Evolutionary conservation across 2,329 filamentous ascomycete species (phyloP).

Genomic region (Teratosphaeriaceae sp.): DNA sequence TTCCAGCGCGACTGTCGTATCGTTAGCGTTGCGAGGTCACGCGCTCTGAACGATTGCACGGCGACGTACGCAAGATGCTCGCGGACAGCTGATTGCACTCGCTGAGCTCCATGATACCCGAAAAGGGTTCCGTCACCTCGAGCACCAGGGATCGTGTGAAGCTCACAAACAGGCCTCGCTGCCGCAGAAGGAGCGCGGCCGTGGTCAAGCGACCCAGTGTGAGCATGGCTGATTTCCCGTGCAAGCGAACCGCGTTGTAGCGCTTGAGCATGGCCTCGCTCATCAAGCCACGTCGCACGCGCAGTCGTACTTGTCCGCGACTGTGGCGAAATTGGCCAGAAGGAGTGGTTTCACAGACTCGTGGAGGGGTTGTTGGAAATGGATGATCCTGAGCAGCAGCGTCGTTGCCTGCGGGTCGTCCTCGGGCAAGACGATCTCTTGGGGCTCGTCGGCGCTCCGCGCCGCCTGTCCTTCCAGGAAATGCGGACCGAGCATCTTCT

Average conservation of each 20-base stretch:
- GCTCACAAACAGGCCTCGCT: neutral
- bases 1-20: neutral
- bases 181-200: neutral
- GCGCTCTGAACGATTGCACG: neutral
- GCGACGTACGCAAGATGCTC: neutral
- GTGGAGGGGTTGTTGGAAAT: neutral
- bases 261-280: neutral
- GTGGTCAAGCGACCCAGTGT: neutral
- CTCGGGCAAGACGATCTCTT: slow-evolving; percentile 1
- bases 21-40: neutral
- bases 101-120: neutral
- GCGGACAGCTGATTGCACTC: neutral
- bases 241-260: neutral
- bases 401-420: neutral
- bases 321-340: neutral
- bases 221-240: neutral
- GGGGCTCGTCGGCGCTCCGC: neutral
- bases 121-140: neutral
- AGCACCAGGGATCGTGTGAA: slow-evolving; percentile 3
- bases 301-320: slow-evolving; percentile 8
- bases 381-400: neutral
- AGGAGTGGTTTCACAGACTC: neutral
- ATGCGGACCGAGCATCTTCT: slow-evolving; percentile 4
- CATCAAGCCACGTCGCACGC: neutral
- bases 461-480: slow-evolving; percentile 6